Percentiles rank a stretch among this genome's conserved stretches.
These are phyloP conservation scores for Euclidium syriacum DNA, from an alignment of 345 rosid species.

Conservation along the genomic window DNA sequence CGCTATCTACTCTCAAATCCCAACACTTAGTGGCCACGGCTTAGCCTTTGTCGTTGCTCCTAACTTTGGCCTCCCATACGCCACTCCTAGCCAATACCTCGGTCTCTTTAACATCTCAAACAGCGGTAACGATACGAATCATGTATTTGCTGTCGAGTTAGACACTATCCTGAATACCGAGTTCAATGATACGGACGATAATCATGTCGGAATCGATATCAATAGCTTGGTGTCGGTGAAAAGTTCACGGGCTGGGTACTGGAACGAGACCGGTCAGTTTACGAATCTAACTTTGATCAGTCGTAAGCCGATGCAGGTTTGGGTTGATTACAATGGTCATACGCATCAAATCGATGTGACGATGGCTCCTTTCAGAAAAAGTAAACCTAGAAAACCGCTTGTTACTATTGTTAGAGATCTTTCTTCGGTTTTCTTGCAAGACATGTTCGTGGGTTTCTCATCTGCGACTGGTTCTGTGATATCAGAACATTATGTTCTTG, in stretches of 20 bases:
- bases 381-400: constrained; percentile 44
- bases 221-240: constrained; percentile 26
- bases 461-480: constrained; percentile 35
- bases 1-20: constrained; percentile 32
- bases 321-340: constrained; percentile 68
- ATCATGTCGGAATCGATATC: constrained; percentile 51
- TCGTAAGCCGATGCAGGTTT: constrained; percentile 45
- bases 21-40: constrained; percentile 28
- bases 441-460: constrained; percentile 58
- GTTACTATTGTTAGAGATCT: constrained; percentile 43
- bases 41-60: constrained; percentile 45
- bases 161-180: constrained; percentile 35
- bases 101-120: constrained; percentile 37
- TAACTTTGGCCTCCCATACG: constrained; percentile 20
- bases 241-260: constrained; percentile 30
- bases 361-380: constrained; percentile 33
- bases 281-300: constrained; percentile 41
- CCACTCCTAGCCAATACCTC: constrained; percentile 15
- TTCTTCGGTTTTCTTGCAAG: constrained; percentile 26
- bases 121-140: constrained; percentile 32
- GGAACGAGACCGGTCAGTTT: constrained; percentile 8
- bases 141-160: constrained; percentile 46
- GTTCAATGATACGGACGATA: constrained; percentile 18
- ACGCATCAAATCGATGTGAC: constrained; percentile 41
- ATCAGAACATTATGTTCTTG: constrained; percentile 41